Evolutionary conservation across 192 early-diverging fungal species (phyloP), one percentile per base, ranked within the genome.

Genomic region (Coemansia sp.): DNA sequence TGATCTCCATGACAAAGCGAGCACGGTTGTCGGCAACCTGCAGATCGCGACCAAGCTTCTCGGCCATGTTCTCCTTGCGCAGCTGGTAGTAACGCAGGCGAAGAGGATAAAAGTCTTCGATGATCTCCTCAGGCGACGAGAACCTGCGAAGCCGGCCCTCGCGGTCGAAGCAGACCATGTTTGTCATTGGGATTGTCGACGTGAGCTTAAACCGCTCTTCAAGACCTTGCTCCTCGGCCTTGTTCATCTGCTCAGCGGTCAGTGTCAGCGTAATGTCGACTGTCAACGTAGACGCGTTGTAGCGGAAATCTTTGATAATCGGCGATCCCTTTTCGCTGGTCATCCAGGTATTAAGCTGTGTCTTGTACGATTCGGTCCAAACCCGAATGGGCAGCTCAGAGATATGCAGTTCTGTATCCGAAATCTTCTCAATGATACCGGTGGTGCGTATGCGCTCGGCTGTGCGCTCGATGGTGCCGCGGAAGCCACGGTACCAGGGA

Each of bases 401-500:
- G 32, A 99, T 92, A 40, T 89, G 83, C 30, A 99, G 81, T 33
- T 87, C 91, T 1, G 85, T 89, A 31, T 91, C 88, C 16, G 89
- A 90, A 28, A 88, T 63, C 67, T 93, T 88, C 16, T 81, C 63
- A 38, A 93, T 89, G 1, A 61, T 75, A 20, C 97, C 96, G 4
- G 79, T 70, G 4, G 92, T 86, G 57, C 80, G 83, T 77, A 85
- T 95, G 66, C 85, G 87, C 36, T 86, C 83, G 18, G 63, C 69
- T 56, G 69, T 73, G 60, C 63, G 64, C 59, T 89, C 87, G 48
- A 99, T 93, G 3, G 64, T 60, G 18, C 96, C 96, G 54, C 87
- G 84, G 80, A 93, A 97, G 3, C 97, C 95, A 48, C 96, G 88
- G 75, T 94, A 99, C 95, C 95, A 99, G 2, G 97, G 97, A 2